phyloP scores from a whole-genome alignment of 2,329 filamentous ascomycete species.

The Cytospora piceicola region DNA sequence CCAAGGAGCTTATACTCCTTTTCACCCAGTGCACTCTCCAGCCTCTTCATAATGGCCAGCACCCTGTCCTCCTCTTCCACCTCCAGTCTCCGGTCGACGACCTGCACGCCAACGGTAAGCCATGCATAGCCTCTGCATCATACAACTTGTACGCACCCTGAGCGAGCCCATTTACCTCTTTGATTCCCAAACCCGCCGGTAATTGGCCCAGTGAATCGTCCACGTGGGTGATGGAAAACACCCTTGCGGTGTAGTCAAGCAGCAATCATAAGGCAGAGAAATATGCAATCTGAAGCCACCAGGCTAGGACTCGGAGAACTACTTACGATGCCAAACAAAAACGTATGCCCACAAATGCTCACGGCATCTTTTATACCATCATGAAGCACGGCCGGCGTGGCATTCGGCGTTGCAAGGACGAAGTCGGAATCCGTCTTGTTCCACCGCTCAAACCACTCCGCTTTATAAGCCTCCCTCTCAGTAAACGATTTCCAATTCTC shows the following conservation, averaged over 20 bases:
- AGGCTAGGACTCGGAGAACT: not conserved
- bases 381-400: constrained; percentile 86
- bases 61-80: constrained; percentile 94
- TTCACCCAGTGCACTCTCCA: constrained; percentile 73
- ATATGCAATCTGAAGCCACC: not conserved
- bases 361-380: constrained; percentile 84
- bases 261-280: constrained; percentile 39
- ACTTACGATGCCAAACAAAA: constrained; percentile 83
- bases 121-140: constrained; percentile 80
- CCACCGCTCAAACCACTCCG: constrained; percentile 86
- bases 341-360: constrained; percentile 89
- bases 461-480: constrained; percentile 76
- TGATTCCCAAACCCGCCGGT: constrained; percentile 61
- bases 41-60: constrained; percentile 74
- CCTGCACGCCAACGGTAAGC: constrained; percentile 82
- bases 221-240: constrained; percentile 85
- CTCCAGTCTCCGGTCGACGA: constrained; percentile 77
- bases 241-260: constrained; percentile 84
- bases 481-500: constrained; percentile 84
- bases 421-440: constrained; percentile 73
- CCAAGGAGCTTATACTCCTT: constrained; percentile 48
- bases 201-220: constrained; percentile 70
- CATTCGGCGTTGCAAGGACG: constrained; percentile 82
- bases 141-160: constrained; percentile 85
- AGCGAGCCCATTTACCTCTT: constrained; percentile 76